A percentile compares a stretch with the other conserved stretches of the same genome.
These are phyloP conservation scores for Aspergillus spinulosporus DNA, from an alignment of 2,329 filamentous ascomycete species.

Conservation along the genomic window DNA sequence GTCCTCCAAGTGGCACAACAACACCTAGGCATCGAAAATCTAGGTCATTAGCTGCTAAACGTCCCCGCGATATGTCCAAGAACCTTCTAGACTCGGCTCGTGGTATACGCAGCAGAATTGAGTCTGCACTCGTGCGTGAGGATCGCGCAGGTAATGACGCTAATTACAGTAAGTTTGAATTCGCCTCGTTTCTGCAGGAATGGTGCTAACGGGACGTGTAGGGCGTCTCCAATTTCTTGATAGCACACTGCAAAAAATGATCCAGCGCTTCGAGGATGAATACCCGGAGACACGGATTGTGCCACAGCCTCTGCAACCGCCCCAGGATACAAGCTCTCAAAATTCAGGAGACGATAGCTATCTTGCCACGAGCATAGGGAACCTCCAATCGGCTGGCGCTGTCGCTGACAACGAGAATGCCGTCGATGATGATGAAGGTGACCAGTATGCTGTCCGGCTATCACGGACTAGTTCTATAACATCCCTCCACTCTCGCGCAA, in stretches of 20 bases:
- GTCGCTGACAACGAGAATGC: conserved; percentile 35
- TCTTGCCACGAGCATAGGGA: conserved; percentile 34
- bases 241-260: conserved; percentile 83
- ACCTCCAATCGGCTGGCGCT: conserved; percentile 20
- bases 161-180: conserved; percentile 67
- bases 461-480: conserved; percentile 66
- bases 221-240: conserved; percentile 83
- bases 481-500: conserved; percentile 64
- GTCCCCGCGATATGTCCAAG: conserved; percentile 90
- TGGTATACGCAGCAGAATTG: conserved; percentile 80
- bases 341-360: conserved; percentile 36
- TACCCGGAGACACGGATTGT: conserved; percentile 79
- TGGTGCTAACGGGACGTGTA: conserved; percentile 33
- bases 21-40: conserved; percentile 57
- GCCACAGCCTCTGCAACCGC: conserved; percentile 22
- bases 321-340: conserved; percentile 34
- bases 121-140: conserved; percentile 78
- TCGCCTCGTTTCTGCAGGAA: conserved; percentile 22
- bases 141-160: conserved; percentile 70
- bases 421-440: conserved; percentile 44
- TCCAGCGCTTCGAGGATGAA: conserved; percentile 92
- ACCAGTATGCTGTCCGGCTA: conserved; percentile 49
- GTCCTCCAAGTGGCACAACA: conserved; percentile 51
- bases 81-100: conserved; percentile 82
- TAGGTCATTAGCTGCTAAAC: conserved; percentile 53